A percentile compares a stretch with the other conserved stretches of the same genome.
Conservation (phyloP, 345 rosid species). For the Psidium friedrichsthalianum region DNA sequence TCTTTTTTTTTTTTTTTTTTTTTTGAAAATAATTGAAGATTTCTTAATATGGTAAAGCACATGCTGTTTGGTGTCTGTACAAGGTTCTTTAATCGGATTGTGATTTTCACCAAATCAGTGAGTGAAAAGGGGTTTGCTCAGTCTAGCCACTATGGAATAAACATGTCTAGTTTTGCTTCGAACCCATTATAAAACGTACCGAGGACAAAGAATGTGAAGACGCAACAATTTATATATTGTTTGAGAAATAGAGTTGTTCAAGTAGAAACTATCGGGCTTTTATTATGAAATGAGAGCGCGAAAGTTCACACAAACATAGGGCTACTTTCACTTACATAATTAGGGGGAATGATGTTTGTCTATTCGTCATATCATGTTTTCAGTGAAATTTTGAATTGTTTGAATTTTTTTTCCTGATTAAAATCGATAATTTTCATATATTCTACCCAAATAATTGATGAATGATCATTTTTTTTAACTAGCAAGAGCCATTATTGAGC, state of each 20-base stretch:
- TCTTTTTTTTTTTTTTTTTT: no score
- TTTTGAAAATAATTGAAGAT: not conserved
- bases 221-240: not conserved
- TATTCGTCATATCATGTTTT: not conserved
- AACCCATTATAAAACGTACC: not conserved
- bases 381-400: not conserved
- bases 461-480: not conserved
- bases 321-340: not conserved
- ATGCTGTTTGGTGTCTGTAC: not conserved
- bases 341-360: not conserved
- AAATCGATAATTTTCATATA: not conserved
- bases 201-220: not conserved
- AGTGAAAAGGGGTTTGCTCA: not conserved
- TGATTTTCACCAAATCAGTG: not conserved
- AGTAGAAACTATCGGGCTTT: not conserved
- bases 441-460: not conserved
- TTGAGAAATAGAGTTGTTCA: not conserved
- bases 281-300: not conserved
- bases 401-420: not conserved
- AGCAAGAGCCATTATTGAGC: not conserved
- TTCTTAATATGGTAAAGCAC: not conserved
- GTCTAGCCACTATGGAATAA: not conserved
- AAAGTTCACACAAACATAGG: not conserved
- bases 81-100: not conserved
- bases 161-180: not conserved